A percentile compares a stretch with the other conserved stretches of the same genome.
Evolutionary conservation across 495 filamentous ascomycete species (phyloP).

Genomic region (Penicillium lagena): DNA sequence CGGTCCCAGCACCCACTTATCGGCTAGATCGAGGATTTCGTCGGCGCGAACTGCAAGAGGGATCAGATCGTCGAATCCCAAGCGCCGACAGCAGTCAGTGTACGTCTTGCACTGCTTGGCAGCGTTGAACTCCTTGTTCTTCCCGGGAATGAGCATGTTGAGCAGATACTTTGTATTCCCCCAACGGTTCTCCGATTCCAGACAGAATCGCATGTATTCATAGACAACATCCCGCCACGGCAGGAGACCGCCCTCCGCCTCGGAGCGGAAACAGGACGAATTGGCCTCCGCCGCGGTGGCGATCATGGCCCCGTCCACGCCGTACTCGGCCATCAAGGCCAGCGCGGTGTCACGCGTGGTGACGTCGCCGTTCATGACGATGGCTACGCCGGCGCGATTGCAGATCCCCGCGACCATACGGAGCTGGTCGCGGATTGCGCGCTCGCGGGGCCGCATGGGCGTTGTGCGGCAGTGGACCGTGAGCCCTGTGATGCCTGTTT

Average conservation of each 20-base stretch:
- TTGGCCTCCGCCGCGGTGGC: constrained; percentile 87
- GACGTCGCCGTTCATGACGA: constrained; percentile 93
- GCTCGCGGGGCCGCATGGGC: constrained; percentile 85
- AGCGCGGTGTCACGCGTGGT: constrained; percentile 59
- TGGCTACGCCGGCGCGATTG: constrained; percentile 74
- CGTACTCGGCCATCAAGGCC: constrained; percentile 62
- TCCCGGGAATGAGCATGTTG: constrained; percentile 79
- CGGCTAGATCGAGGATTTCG: constrained; percentile 50
- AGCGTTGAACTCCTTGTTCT: constrained; percentile 48
- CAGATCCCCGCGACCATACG: constrained; percentile 73
- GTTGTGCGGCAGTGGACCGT: constrained; percentile 95
- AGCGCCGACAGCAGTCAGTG: constrained; percentile 49
- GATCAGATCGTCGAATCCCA: constrained; percentile 56
- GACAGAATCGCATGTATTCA: constrained; percentile 61
- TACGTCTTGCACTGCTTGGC: constrained; percentile 59
- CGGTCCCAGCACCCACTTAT: constrained; percentile 27
- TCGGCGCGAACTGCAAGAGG: constrained; percentile 57
- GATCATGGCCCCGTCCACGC: constrained; percentile 94
- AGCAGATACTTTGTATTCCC: constrained; percentile 89
- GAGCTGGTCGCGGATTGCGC: constrained; percentile 80
- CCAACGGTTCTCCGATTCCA: constrained; percentile 77
- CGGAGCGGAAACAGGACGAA: constrained; percentile 68
- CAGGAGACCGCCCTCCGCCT: constrained; percentile 56
- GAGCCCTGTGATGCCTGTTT: constrained; percentile 83
- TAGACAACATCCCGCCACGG: constrained; percentile 70